Base-by-base conservation (phyloP, 1,139 yeast genomes). In the Saccharomycopsis hybrid region DNA sequence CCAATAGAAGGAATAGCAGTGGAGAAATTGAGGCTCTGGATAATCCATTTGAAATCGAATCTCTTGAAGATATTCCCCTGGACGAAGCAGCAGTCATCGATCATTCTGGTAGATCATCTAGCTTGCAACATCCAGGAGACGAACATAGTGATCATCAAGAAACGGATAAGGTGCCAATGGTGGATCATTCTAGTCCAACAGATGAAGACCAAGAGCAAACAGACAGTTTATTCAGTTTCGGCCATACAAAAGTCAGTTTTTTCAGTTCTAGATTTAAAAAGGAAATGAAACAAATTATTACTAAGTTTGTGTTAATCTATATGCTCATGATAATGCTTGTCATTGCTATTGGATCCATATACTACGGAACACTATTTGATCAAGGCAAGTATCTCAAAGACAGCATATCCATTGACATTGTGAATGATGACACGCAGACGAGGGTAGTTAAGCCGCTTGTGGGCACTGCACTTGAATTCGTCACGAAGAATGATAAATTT, bases 271-370 rank as follows among this genome's bases (percentile, higher is more conserved):
- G 44, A 35, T 36, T 52, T 38, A 40, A 38, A 18, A 25, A 31
- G 7, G 44, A 52, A 29, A 46, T 47, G 48, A 46, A 13, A 13
- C 44, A 47, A 29, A 28, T 52, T 9, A 18, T 49, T 24, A 46
- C 44, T 33, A 41, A 50, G 33, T 52, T 52, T 45, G 18, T 52
- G 3, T 41, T 42, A 4, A 52, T 52, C 8, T 52, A 52, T 30
- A 43, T 48, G 7, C 32, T 52, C 13, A 52, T 52, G 51, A 33
- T 52, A 11, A 18, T 44, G 4, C 44, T 52, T n/a, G 41, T 52
- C n/a, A 47, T 52, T 27, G 30, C 40, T 13, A 49, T 52, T 32
- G 55, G 55, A 4, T 48, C 52, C 29, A 33, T 52, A 3, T 52
- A 42, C 30, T 52, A 52, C 35, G 55, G 51, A 2, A 49, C 53